A percentile compares a stretch with the other conserved stretches of the same genome.
phyloP scores from a whole-genome alignment of 2,329 filamentous ascomycete genomes.

The Fusarium albidum region DNA sequence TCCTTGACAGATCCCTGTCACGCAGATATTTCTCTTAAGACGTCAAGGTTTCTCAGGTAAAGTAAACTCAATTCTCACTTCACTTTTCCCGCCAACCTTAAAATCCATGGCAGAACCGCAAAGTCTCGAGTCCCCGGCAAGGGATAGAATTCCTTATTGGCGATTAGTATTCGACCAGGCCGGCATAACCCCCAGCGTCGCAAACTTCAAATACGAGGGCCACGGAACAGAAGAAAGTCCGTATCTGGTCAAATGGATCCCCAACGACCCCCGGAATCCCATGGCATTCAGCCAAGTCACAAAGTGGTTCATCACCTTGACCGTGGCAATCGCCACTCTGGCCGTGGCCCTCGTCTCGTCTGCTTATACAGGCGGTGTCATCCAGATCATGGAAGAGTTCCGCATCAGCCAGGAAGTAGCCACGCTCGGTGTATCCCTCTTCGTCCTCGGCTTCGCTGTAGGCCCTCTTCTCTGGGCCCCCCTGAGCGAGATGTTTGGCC shows the following conservation, averaged over 20 bases:
- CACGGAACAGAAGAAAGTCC: constrained; percentile 31
- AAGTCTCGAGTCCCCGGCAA: constrained; percentile 25
- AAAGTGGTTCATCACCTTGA: constrained; percentile 35
- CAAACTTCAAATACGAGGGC: constrained; percentile 30
- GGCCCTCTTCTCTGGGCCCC: constrained; percentile 80
- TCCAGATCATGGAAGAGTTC: constrained; percentile 27
- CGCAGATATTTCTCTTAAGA: too few relatives aligned
- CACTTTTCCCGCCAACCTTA: neutral
- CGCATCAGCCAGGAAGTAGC: constrained; percentile 30
- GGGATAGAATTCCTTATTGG: constrained; percentile 30
- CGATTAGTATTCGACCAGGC: constrained; percentile 28
- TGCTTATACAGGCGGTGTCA: constrained; percentile 28
- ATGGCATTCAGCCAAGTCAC: constrained; percentile 24
- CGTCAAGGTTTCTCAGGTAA: neutral
- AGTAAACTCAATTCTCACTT: neutral
- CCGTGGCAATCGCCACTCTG: constrained; percentile 24
- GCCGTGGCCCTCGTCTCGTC: constrained; percentile 31
- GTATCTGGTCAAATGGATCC: constrained; percentile 32
- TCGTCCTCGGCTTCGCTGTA: constrained; percentile 57
- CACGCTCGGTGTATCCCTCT: constrained; percentile 31
- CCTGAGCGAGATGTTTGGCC: constrained; percentile 74
- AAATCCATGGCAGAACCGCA: constrained; percentile 25
- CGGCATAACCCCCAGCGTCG: constrained; percentile 29
- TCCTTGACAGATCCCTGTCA: too few relatives aligned
- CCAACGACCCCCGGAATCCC: constrained; percentile 31